Conservation (phyloP, 169 alveolate genomes). For the Theileria annulata region DNA sequence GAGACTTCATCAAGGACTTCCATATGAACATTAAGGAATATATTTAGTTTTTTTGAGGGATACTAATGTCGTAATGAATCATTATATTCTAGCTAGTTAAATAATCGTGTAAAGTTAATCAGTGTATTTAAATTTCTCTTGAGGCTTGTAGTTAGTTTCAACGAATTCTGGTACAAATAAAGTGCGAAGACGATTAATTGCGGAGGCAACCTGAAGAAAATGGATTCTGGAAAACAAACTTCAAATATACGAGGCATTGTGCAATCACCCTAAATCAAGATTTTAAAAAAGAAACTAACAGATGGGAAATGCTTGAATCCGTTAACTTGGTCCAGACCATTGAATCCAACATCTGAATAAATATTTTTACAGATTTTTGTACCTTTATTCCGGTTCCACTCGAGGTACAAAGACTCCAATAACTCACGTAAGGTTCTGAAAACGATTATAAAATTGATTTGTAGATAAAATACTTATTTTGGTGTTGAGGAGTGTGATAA, state of each 20-base stretch:
- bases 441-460: background rate
- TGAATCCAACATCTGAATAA: slow-evolving; percentile 31
- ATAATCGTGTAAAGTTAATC: background rate
- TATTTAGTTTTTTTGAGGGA: slow-evolving; percentile 8
- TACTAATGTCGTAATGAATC: no score
- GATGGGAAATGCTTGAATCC: slow-evolving; percentile 63
- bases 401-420: slow-evolving; percentile 41
- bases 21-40: slow-evolving; percentile 15
- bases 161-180: slow-evolving; percentile 22
- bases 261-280: slow-evolving; percentile 54
- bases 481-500: slow-evolving; percentile 18
- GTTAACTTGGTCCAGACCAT: slow-evolving; percentile 61
- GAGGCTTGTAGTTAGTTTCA: slow-evolving; percentile 14
- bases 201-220: slow-evolving; percentile 47
- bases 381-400: slow-evolving; percentile 24
- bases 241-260: slow-evolving; percentile 68
- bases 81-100: background rate
- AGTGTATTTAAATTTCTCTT: slow-evolving; percentile 8
- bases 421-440: slow-evolving; percentile 49
- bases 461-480: background rate
- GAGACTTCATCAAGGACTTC: slow-evolving; percentile 25
- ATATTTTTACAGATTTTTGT: background rate
- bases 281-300: slow-evolving; percentile 11
- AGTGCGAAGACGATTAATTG: slow-evolving; percentile 50
- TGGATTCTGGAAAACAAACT: background rate